Base-by-base conservation (phyloP, 768 basidiomycete species). In the Boletus vinaceobasis region DNA sequence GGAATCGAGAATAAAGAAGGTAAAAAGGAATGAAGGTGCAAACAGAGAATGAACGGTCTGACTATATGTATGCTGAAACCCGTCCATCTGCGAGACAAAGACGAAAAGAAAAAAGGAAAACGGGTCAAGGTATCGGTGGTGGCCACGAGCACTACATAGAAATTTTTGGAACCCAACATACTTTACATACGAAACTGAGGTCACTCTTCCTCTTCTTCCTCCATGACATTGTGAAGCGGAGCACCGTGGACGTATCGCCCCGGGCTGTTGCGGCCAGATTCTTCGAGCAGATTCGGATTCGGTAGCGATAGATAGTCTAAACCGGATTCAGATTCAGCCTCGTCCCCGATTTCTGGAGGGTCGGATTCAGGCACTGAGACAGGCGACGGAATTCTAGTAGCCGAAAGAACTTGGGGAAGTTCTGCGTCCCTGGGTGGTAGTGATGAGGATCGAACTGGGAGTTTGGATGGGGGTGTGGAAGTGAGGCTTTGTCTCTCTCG, bases 171-270 rank as follows among this genome's bases (percentile, higher is more conserved):
- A 56, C 43, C 46, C 53, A 51, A 58, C 58, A 59, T 65, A 61
- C 48, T 49, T 65, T 59, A 68, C 65, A 64, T 11, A 49, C 8
- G 45, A 50, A 49, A 37, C 43, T 23, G 45, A 45, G 48, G 37
- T 53, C 38, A 59, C 2, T 85, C 84, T 62, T 89, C 86, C 57
- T 90, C 88, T 55, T 88, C 86, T 62, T 91, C 90, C 67, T 92
- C 91, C 45, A 91, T 23, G 39, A 93, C 91, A 57, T 93, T 93
- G 60, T 92, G 88, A 63, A 93, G 76, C 29, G 91, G 91, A 8
- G 88, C 88, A 26, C 91, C 91, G 62, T 93, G 91, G 14, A 90
- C 68, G 65, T 93, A 93, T 40, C 89, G 81, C 33, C 69, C 81
- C 11, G 88, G 88, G 61, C 85, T 88, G 19, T 71, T 74, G n/a